Evolutionary conservation across 1,139 yeast genomes (phyloP), one percentile per base, ranked within the genome.

Genomic region (Diutina catenulata): DNA sequence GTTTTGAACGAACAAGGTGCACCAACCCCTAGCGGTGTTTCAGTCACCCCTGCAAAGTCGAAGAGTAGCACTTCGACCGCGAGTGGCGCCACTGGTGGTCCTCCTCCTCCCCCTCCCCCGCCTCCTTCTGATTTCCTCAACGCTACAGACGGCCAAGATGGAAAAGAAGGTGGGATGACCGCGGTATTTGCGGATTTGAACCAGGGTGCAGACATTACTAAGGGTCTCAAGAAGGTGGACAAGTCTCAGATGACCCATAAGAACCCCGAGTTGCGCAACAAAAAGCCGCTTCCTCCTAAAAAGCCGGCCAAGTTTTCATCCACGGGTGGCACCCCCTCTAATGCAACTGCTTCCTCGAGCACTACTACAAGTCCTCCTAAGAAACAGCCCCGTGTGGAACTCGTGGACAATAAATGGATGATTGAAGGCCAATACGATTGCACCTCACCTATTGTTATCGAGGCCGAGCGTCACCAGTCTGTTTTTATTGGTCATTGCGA

Each of bases 171-270:
- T 31, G 83, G 88, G 33, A 74, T 88, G 68, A 70, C 68, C 47
- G 97, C 97, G 1, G 95, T 93, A 9, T 91, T 93, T 57, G 80
- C 84, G n/a, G 94, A 84, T 47, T 67, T 93, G 45, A 88, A 80
- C 61, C 71, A 79, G 60, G 99, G 99, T 41, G 83, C 78, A 47
- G 62, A 62, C 29, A 80, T 93, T 50, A 88, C 97, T 2, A 66
- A 88, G 22, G 83, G 87, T 4, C 74, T 93, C 50, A 84, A 80
- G 55, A 91, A 91, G 59, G 97, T 91, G 33, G 96, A 87, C 48
- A 83, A 77, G 60, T 80, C 94, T 15, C 83, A 87, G 60, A 86
- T 84, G 93, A 86, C 95, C 24, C 96, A 87, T 60, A 88, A 87
- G 62, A 87, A 87, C 58, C 96, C 96, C 4, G 80, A 68, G 33